Conservation (phyloP, 23 red algal genomes). For the Gracilaria caudata region DNA sequence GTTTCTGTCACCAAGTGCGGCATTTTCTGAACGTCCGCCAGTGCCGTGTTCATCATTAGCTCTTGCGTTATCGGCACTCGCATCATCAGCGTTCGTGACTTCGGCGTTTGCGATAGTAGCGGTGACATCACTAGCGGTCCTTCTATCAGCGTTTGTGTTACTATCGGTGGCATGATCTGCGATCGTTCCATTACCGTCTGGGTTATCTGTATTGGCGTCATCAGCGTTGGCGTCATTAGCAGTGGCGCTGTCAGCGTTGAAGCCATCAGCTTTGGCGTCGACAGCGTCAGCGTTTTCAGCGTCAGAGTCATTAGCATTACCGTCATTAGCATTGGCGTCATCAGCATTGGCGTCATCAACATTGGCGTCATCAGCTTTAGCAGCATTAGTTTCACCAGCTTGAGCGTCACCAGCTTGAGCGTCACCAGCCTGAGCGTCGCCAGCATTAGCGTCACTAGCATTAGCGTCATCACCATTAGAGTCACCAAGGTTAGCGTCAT, state of each 20-base stretch:
- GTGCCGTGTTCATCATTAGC: not conserved
- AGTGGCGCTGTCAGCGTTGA: not conserved
- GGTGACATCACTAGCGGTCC: not conserved
- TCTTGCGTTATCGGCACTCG: not conserved
- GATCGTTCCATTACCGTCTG: too few species aligned
- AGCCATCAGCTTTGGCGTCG: not conserved
- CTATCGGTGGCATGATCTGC: too few species aligned
- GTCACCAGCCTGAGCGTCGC: too few species aligned
- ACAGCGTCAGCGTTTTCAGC: not conserved
- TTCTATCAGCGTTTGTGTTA: not conserved
- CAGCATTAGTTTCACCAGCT: not conserved
- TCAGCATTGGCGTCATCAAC: too few species aligned
- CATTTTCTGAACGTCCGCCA: not conserved
- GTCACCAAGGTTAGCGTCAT: not conserved
- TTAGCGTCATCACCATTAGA: too few species aligned
- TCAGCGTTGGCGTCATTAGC: not conserved
- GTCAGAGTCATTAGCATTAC: too few species aligned
- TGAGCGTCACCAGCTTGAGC: too few species aligned
- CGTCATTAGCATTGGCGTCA: too few species aligned
- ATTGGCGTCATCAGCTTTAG: not conserved
- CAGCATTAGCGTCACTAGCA: too few species aligned
- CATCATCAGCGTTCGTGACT: not conserved
- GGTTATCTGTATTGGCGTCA: not conserved
- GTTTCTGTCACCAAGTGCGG: not conserved
- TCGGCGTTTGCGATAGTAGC: not conserved